phyloP scores from a whole-genome alignment of 805 yeast species.

The Cyberlindnera bimundalis region DNA sequence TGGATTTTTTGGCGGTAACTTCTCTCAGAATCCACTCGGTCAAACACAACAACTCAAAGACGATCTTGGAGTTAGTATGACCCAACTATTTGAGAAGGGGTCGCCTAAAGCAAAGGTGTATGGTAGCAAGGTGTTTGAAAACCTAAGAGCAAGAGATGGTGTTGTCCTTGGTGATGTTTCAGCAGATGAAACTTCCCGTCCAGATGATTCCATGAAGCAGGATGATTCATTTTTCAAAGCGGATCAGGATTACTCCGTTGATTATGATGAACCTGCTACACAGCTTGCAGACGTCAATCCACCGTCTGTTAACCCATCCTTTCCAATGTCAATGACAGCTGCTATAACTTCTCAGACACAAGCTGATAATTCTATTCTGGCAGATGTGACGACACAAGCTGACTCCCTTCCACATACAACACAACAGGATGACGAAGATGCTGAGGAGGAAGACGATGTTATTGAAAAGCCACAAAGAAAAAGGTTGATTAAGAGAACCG shows the following conservation, averaged over 20 bases:
- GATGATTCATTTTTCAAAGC: conserved; percentile 4
- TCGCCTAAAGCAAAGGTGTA: conserved; percentile 12
- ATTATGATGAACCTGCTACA: conserved; percentile 13
- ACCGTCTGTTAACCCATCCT: conserved; percentile 6
- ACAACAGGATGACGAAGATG: conserved; percentile 3
- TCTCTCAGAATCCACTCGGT: conserved; percentile 12
- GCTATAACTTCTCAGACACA: conserved; percentile 1
- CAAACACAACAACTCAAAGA: conserved; percentile 16
- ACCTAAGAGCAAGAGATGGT: conserved; percentile 13
- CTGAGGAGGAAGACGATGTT: conserved; percentile 7
- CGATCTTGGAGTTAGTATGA: conserved; percentile 18
- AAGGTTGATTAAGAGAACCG: conserved; percentile 24
- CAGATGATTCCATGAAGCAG: conserved; percentile 1
- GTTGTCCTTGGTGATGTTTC: conserved; percentile 10
- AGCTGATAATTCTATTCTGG: not conserved
- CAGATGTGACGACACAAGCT: conserved; percentile 7
- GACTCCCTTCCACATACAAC: conserved; percentile 1
- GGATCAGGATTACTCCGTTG: not conserved
- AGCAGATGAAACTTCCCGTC: conserved; percentile 4
- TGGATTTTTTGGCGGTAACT: conserved; percentile 27
- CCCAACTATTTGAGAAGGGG: conserved; percentile 24
- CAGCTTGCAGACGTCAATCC: conserved; percentile 10
- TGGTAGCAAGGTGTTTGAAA: conserved; percentile 13
- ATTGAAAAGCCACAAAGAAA: conserved; percentile 18
- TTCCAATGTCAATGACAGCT: not conserved